These are phyloP conservation scores for Plantago elongata DNA, from an alignment of 257 asterid genomes.

Conservation along the genomic window DNA sequence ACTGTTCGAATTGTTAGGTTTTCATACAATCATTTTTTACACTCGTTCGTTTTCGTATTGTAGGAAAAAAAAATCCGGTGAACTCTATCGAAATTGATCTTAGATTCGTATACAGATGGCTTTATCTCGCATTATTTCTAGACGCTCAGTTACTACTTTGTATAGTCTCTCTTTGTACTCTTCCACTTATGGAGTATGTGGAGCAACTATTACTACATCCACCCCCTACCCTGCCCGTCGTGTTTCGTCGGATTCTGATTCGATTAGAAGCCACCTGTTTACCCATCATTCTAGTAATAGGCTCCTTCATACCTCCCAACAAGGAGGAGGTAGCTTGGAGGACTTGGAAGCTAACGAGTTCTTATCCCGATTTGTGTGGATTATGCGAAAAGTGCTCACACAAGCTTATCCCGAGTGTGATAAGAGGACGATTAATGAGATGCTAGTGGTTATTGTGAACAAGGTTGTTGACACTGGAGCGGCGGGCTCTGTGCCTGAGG, in stretches of 20 bases:
- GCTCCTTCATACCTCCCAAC: conserved; percentile 35
- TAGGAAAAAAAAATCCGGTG: too few relatives aligned
- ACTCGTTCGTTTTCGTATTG: too few relatives aligned
- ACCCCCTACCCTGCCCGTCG: conserved; percentile 1
- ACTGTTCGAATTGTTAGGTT: too few relatives aligned
- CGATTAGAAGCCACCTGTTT: conserved; percentile 12
- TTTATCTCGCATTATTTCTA: conserved; percentile 26
- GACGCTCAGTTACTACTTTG: conserved; percentile 26
- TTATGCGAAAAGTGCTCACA: conserved; percentile 67
- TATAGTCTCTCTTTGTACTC: conserved; percentile 29
- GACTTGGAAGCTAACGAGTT: conserved; percentile 51
- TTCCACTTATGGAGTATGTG: conserved; percentile 22
- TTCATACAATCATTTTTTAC: too few relatives aligned
- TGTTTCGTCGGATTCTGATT: conserved; percentile 12
- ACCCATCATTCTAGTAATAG: conserved; percentile 15
- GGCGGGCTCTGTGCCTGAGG: conserved; percentile 31
- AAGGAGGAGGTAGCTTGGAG: conserved; percentile 8
- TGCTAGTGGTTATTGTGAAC: conserved; percentile 70
- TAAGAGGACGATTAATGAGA: conserved; percentile 58
- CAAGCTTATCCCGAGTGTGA: conserved; percentile 59
- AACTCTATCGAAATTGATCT: too few relatives aligned
- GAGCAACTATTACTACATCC: conserved; percentile 20
- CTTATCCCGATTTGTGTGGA: conserved; percentile 81
- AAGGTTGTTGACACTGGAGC: conserved; percentile 31
- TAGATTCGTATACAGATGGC: background rate